Evolutionary conservation across 2,329 filamentous ascomycete species (phyloP), one percentile per base, ranked within the genome.

Genomic region (Aspergillus pseudoterreus): DNA sequence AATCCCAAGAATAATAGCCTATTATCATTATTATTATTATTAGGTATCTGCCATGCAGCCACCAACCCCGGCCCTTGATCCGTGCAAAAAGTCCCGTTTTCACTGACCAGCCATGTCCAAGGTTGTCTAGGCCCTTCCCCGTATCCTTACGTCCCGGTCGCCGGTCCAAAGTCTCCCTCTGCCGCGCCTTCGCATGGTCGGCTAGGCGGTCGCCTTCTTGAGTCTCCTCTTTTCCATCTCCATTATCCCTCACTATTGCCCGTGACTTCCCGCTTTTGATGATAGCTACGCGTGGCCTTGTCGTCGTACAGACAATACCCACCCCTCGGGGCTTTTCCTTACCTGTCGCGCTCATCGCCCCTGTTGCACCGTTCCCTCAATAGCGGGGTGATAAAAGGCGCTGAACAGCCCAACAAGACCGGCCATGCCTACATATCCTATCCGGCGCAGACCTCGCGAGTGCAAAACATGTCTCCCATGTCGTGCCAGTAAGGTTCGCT

Each of bases 401-500:
- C 21, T n/a, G n/a, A 32, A 27, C 11, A 12, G 17, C 32, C 32
- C 22, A 43, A 44, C 21, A 44, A 57, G 17, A 52, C 41, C 52
- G 19, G 50, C 51, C 46, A 65, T 69, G 67, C 63, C 64, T 52
- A 62, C 64, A 12, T 70, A 69, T 51, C 67, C 67, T 22, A 64
- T 70, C 53, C 67, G 67, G 22, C 67, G 67, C 57, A 58, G 67
- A 47, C 67, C 67, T 47, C 67, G 67, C 52, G 65, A 69, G 57
- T 69, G 66, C 57, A 77, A 78, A 57, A 78, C 78, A 4, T 80
- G 78, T 56, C 68, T 73, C 46, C 65, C 73, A 14, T 80, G 78
- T 52, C 75, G 76, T 42, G 70, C 72, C 19, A 73, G 76, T 45
- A 80, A 80, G 67, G 78, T 78, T 60, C 70, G 75, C 54, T 74